Conservation (phyloP, 148 eudicot species). For the Nepenthes gracilis region DNA sequence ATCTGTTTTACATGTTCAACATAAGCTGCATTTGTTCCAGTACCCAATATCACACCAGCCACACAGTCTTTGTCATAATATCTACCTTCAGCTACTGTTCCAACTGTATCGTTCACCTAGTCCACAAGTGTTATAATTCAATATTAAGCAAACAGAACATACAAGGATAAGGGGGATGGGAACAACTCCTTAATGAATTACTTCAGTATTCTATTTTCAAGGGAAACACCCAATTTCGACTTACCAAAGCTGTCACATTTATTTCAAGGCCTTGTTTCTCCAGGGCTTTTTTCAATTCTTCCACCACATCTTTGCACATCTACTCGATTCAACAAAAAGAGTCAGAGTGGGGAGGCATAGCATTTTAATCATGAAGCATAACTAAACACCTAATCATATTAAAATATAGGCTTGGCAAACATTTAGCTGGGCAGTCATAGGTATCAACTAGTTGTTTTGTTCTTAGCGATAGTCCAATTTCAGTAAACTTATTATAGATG, state of each 20-base stretch:
- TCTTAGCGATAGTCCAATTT: too few relatives aligned
- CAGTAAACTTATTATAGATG: too few relatives aligned
- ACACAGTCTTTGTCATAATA: conserved; percentile 48
- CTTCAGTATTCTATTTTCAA: neutral
- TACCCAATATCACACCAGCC: conserved; percentile 71
- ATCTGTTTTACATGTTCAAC: conserved; percentile 37
- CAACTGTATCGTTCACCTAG: conserved; percentile 69
- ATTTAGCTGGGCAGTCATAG: too few relatives aligned
- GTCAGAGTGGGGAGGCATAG: neutral
- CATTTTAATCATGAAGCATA: neutral
- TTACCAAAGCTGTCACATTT: conserved; percentile 36
- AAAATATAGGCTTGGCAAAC: neutral
- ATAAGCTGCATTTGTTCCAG: conserved; percentile 67
- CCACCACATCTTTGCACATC: conserved; percentile 31
- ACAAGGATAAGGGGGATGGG: neutral
- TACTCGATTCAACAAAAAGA: conserved; percentile 5
- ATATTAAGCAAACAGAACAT: neutral
- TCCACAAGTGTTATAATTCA: neutral
- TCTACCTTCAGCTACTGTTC: conserved; percentile 71
- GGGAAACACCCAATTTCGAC: neutral
- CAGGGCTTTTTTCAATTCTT: conserved; percentile 24
- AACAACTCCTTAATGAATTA: neutral
- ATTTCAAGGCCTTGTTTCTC: conserved; percentile 15
- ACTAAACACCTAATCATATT: too few relatives aligned
- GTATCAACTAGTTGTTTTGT: too few relatives aligned